Evolutionary conservation across 2,329 filamentous ascomycete species (phyloP), one percentile per base, ranked within the genome.

Genomic region (Diaporthe citri): DNA sequence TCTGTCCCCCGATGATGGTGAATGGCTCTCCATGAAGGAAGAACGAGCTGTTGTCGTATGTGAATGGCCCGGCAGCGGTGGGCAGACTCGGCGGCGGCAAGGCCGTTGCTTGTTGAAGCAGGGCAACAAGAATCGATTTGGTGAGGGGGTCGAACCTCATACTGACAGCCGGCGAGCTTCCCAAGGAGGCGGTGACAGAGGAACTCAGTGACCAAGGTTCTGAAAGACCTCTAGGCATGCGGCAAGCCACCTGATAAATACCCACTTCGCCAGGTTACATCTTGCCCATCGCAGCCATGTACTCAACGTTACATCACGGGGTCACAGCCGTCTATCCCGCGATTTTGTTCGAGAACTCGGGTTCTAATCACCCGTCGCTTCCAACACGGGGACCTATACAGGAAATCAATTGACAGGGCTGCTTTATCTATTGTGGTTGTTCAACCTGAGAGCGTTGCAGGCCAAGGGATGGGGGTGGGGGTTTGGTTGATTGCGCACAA

Each of bases 1-100:
- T 88, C 78, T 88, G 86, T 2, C 87, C 87, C 1, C 87, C 86
- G 73, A 88, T 85, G 62, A 88, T 87, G 48, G 84, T 80, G 74
- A 81, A 84, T 9, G 82, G 82, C 60, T 83, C 78, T 7, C 83
- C 86, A 79, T 86, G 79, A 59, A 87, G 79, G 41, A 84, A 81
- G 77, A 87, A 87, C 1, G 82, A 79, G 13, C 77, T 79, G 31
- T 78, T 79, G 73, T 86, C 82, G 74, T 85, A 86, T 2, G 84
- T 84, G 76, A 87, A 87, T 15, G 80, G 22, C 25, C 73, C 59
- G 12, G n/a, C 48, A n/a, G 31, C 41, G 22, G 62, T 74, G 17
- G 69, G 31, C 8, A 60, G 59, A 28, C 57, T 59, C 25, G 41
- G 51, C 20, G 66, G 46, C 36, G 55, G n/a, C 22, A 48, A 59